Evolutionary conservation across 2,329 filamentous ascomycete genomes (phyloP), one percentile per base, ranked within the genome.

Genomic region (Fusarium poae): DNA sequence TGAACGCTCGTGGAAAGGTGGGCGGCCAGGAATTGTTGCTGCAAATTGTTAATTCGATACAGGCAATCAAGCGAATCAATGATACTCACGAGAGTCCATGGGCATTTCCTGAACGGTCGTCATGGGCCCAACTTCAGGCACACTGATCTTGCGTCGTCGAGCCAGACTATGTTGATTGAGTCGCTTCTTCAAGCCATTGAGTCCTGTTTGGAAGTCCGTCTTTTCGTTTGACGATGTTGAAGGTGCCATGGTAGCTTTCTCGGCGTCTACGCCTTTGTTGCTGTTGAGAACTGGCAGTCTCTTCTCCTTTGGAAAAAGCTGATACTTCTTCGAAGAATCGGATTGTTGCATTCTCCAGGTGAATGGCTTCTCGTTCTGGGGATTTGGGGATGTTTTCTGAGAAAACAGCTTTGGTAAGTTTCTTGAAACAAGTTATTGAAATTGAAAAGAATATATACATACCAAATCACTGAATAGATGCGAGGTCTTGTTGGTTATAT

Each of bases 1-100:
- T 37, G 88, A 90, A 58, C 88, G 84, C 78, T 91, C 89, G 70
- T 91, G 88, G 27, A 90, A 77, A 34, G 89, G 83, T 57, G 88
- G 88, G 9, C 88, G 84, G 40, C 88, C 89, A 34, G 89, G 89
- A 69, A 91, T 90, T 29, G 89, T 91, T 66, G 89, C 89, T 91
- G 68, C 4, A 44, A 39, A 51, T 9, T 21, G 59, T 77, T 27
- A 77, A 67, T 39, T 55, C 20, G 40, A 39, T 12, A 15, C 23
- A 23, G 39, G 27, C 44, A 18, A 39, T 45, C 16, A 27, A 39
- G 35, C 9, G 7, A 37, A 35, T 12, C 16, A 16, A 11, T 5
- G 37, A 15, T 20, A 52, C 89, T 81, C 82, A 92, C 89, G 89
- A 72, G 89, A 91, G 78, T 92, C 89, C 88, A 91, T 91, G 52